Evolutionary conservation across 2,329 filamentous ascomycete species (phyloP), one percentile per base, ranked within the genome.

Genomic region (Pestalotiopsis sp.): DNA sequence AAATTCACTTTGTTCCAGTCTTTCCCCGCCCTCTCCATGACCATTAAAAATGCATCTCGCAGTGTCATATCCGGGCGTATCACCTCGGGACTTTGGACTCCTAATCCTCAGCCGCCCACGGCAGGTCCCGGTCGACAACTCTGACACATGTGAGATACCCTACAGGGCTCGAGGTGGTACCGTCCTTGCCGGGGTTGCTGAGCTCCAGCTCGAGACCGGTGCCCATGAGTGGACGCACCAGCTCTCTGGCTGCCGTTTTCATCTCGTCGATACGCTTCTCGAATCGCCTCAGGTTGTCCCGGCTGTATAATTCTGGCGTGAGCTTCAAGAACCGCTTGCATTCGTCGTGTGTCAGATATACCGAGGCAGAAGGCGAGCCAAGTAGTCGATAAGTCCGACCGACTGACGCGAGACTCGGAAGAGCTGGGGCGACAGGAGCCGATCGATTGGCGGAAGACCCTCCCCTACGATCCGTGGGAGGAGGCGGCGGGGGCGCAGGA

Each of bases 301-400:
- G 87, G 59, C 88, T 94, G 81, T 98, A 97, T 7, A 95, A 81
- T 23, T 96, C 92, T 0, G 94, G 92, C 12, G 89, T 91, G 25
- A 95, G 84, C 78, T 97, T 97, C 66, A 98, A 86, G 75, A 98
- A 98, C 25, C 90, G 89, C 80, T 97, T 98, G 78, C 95, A 92
- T 72, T 97, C 95, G 72, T 97, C 94, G 78, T 95, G 94, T 1
- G 84, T 81, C 4, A 98, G 88, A 77, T 96, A 98, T 0, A 86
- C 84, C 11, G 86, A 80, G 0, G 88, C 83, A 4, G 83, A 83
- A 2, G 87, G 83, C 4, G 88, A 87, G 39, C 94, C 94, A 9
- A 98, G 85, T 2, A 92, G 87, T 57, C 94, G 89, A 79, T 95
- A 97, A 1, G 95, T 89, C 61, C 92, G 89, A 3, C 94, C 94